Conservation (phyloP, 2,329 filamentous ascomycete genomes). For the Colletotrichum tamarilloi region DNA sequence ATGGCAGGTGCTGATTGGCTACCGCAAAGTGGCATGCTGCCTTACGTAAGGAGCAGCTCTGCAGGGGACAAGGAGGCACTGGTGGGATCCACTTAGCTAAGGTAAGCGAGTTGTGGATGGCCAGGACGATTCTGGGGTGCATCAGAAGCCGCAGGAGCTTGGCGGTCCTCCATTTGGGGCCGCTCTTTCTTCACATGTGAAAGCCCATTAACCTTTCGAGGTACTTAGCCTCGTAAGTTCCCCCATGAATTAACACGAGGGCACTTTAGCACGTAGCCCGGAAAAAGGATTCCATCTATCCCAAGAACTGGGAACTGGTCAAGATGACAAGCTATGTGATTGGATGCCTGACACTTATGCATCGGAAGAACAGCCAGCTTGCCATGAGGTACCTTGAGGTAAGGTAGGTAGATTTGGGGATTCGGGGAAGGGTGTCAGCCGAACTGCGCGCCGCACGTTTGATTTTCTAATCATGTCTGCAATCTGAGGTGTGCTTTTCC, state of each 20-base stretch:
- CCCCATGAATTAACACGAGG: not conserved
- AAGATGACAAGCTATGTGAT: constrained; percentile 1
- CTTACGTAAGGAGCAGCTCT: constrained; percentile 7
- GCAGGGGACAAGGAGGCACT: not conserved
- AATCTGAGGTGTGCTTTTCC: not conserved
- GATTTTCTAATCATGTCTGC: not conserved
- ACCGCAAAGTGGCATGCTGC: not conserved
- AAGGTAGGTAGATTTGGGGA: too few relatives aligned
- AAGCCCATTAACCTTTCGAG: not conserved
- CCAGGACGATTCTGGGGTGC: constrained; percentile 21
- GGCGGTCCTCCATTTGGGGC: not conserved
- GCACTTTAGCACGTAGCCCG: not conserved
- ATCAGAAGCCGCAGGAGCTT: not conserved
- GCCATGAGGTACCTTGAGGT: not conserved
- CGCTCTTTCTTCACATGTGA: constrained; percentile 22
- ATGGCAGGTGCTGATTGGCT: constrained; percentile 14
- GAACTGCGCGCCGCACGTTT: constrained; percentile 4
- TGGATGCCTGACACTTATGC: constrained; percentile 3
- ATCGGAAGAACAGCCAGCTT: not conserved
- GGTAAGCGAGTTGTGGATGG: not conserved
- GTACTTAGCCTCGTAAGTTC: not conserved
- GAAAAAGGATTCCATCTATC: not conserved
- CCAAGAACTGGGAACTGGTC: too few relatives aligned
- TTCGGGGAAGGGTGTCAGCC: constrained; percentile 2
- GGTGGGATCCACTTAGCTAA: not conserved